Conservation (phyloP, 192 early-diverging fungal species). For the Rhizoclosmatium globosum region DNA sequence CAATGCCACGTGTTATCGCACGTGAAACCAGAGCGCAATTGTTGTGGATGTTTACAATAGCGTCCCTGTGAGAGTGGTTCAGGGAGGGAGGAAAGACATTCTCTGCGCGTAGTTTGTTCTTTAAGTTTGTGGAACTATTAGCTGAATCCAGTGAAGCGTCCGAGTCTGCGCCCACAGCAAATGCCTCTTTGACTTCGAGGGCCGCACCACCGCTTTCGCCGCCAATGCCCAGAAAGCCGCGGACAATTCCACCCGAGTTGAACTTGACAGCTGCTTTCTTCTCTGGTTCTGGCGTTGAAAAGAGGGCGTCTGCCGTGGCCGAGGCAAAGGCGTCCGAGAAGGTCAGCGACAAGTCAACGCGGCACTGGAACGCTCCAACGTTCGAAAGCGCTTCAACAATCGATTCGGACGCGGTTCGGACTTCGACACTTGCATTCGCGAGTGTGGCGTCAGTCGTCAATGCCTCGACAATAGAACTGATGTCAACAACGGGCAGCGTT, state of each 20-base stretch:
- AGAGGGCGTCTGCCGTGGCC: neutral
- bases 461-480: neutral
- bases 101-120: conserved; percentile 59
- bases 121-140: conserved; percentile 22
- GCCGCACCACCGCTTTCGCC: conserved; percentile 59
- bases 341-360: neutral
- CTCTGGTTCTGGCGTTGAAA: neutral
- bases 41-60: conserved; percentile 47
- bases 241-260: conserved; percentile 12
- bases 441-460: neutral
- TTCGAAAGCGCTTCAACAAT: neutral
- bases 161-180: conserved; percentile 66
- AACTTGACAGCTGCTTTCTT: neutral
- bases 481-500: neutral
- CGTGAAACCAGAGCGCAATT: conserved; percentile 48
- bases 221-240: conserved; percentile 27
- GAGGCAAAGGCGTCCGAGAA: neutral
- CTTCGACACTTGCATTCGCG: neutral
- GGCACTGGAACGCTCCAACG: conserved; percentile 20
- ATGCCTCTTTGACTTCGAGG: conserved; percentile 68
- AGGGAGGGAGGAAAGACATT: conserved; percentile 58
- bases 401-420: neutral
- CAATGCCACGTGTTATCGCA: conserved; percentile 51
- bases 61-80: conserved; percentile 23
- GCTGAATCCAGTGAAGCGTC: too few species aligned